Base-by-base conservation (phyloP, 2,329 filamentous ascomycete species). In the Botryotinia narcissicola region DNA sequence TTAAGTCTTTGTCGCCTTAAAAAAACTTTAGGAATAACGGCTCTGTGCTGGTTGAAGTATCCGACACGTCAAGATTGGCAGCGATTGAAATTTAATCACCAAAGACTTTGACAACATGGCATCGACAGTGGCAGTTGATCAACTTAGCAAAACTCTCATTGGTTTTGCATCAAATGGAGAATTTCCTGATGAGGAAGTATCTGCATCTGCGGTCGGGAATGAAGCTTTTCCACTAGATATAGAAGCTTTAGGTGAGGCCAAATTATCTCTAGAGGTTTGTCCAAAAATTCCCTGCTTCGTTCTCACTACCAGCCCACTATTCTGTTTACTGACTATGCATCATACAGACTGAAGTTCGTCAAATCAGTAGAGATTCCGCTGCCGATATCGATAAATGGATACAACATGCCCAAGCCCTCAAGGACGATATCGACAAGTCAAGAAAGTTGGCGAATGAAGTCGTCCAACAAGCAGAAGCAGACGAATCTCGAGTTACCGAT, bases 321-420 rank as follows among this genome's bases (percentile, higher is more conserved):
- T 72, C 44, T 42, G 2, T 59, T 25, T 32, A 51, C 71, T 78
- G 66, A 78, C 35, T 61, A 54, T 46, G 40, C 9, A 40, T 37
- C 4, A 62, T 68, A 6, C 46, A 81, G 79, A 74, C 70, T 42
- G 91, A 97, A 78, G 92, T 98, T 74, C 91, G 91, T 76, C 82
- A 85, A 35, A 89, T 96, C 75, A 97, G 95, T 82, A 88, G 90
- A 80, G 90, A 94, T 77, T 92, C 90, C 29, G 92, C 91, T 73
- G 88, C 91, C 57, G 92, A 97, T 79, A 92, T 97, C 69, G 92
- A 94, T 80, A 88, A 91, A 70, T 98, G 95, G 95, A 93, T 97
- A 73, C 84, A 87, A 70, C 93, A 96, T 81, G 94, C 95, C 66
- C 93, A 93, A 82, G 89, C 91, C 70, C 88, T 98, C 12, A 93